phyloP scores from a whole-genome alignment of 1,139 yeast species.

The Pichia sp. region DNA sequence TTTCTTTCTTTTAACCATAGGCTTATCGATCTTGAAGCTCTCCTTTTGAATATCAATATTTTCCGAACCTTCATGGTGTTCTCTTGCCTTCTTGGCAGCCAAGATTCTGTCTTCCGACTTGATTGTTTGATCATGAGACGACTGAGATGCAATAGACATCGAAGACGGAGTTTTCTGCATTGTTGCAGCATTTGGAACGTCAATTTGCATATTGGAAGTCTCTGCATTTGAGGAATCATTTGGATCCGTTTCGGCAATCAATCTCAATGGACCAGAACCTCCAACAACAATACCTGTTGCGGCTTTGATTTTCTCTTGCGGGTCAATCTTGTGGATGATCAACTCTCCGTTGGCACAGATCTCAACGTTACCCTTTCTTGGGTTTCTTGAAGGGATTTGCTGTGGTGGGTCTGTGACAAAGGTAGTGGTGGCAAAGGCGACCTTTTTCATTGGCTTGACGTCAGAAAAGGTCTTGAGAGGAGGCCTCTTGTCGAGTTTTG shows the following conservation, averaged over 20 bases:
- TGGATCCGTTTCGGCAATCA: constrained; percentile 21
- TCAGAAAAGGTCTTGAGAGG: constrained; percentile 33
- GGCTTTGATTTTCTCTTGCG: constrained; percentile 54
- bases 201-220: constrained; percentile 10
- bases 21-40: constrained; percentile 44
- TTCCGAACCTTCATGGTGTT: constrained; percentile 16
- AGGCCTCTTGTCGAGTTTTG: constrained; percentile 25
- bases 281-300: constrained; percentile 72
- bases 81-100: constrained; percentile 30
- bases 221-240: background rate
- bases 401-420: constrained; percentile 90
- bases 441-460: constrained; percentile 53
- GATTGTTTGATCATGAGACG: constrained; percentile 26
- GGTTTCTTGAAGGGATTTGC: constrained; percentile 86
- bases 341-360: constrained; percentile 55
- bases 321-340: constrained; percentile 55
- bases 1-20: constrained; percentile 40
- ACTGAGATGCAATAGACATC: constrained; percentile 17
- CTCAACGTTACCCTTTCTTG: constrained; percentile 76
- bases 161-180: constrained; percentile 26
- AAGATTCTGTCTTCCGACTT: constrained; percentile 26
- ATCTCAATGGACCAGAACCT: constrained; percentile 62
- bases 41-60: constrained; percentile 19
- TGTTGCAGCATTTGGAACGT: constrained; percentile 33
- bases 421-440: constrained; percentile 68